Conservation (phyloP, 192 early-diverging fungal species). For the Backusella liffmaniae region DNA sequence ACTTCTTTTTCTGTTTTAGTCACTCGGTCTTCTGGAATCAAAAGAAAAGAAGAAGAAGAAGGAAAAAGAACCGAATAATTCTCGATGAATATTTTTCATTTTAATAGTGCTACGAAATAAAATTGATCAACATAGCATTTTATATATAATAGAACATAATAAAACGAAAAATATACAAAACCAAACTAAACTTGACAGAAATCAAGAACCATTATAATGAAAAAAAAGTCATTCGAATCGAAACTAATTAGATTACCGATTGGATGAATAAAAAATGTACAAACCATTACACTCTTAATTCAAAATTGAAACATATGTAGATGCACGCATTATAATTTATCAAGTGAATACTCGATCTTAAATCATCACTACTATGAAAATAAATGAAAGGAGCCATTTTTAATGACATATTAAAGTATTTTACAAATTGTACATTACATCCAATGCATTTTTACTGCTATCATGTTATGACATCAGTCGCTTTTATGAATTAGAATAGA, state of each 20-base stretch:
- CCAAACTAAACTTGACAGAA: neutral
- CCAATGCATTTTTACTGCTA: too few relatives aligned
- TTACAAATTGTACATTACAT: too few relatives aligned
- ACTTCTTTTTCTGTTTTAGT: neutral
- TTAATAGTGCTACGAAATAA: neutral
- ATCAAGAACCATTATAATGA: neutral
- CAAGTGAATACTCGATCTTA: neutral
- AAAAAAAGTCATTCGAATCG: neutral
- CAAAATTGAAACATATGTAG: neutral
- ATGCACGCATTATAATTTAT: neutral
- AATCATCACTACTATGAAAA: neutral
- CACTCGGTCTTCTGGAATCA: neutral
- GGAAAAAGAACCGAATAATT: neutral
- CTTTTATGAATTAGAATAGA: neutral
- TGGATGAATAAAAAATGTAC: neutral
- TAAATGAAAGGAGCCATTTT: too few relatives aligned
- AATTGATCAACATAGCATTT: neutral
- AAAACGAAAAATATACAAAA: neutral
- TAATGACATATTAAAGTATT: too few relatives aligned
- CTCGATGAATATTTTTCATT: neutral
- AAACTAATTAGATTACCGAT: neutral
- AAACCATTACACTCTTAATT: neutral
- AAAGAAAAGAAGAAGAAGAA: neutral
- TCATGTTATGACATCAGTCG: neutral
- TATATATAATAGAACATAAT: neutral